phyloP scores from a whole-genome alignment of 2,329 filamentous ascomycete genomes.

The Madurella mycetomatis region DNA sequence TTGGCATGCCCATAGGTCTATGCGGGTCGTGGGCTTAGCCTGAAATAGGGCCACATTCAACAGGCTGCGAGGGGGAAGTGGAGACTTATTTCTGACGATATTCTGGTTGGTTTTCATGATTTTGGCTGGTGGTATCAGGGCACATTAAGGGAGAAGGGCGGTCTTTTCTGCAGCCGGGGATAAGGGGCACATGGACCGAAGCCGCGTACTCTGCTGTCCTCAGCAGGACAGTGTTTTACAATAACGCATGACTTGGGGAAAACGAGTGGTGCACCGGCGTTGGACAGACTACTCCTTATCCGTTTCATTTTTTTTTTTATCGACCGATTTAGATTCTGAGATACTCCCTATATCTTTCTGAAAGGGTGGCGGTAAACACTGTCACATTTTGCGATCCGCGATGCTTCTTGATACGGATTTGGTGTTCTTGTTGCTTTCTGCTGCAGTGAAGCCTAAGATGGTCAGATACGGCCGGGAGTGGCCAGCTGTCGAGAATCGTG shows the following conservation, averaged over 20 bases:
- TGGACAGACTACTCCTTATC: not conserved
- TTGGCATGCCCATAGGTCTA: too few species aligned
- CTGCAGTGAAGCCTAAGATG: not conserved
- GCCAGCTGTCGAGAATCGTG: too few species aligned
- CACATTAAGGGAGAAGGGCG: not conserved
- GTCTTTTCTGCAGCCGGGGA: not conserved
- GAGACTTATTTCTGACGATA: not conserved
- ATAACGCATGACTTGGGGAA: not conserved
- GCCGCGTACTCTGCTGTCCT: not conserved
- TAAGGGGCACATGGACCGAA: not conserved
- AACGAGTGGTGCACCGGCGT: not conserved
- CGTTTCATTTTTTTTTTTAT: not conserved
- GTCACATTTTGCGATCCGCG: not conserved
- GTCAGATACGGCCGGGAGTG: too few species aligned
- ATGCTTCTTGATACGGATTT: not conserved
- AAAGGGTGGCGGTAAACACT: slow-evolving; percentile 1
- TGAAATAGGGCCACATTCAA: too few species aligned
- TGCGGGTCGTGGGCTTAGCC: too few species aligned
- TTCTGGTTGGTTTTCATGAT: not conserved
- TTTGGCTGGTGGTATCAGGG: not conserved
- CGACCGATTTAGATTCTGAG: slow-evolving; percentile 4
- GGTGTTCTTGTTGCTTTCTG: not conserved
- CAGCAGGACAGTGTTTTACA: not conserved
- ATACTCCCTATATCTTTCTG: slow-evolving; percentile 5
- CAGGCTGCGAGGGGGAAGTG: not conserved